These are phyloP conservation scores for Botrytis tulipae DNA, from an alignment of 2,329 filamentous ascomycete species.

Conservation along the genomic window DNA sequence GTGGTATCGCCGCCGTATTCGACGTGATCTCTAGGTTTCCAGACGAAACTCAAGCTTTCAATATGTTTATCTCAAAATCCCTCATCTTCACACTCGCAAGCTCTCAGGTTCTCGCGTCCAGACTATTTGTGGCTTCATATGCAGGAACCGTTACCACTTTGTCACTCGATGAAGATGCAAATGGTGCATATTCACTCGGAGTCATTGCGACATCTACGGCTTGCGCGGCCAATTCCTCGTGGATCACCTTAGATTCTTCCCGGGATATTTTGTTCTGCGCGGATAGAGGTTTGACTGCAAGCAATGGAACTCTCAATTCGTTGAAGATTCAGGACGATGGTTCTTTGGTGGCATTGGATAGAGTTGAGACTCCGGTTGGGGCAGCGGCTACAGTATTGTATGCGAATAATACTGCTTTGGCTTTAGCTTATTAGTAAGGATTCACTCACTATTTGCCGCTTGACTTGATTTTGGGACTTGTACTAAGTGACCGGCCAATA, in stretches of 20 bases:
- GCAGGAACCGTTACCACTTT: not conserved
- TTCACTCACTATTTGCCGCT: not conserved
- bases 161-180: not conserved
- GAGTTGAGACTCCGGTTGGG: not conserved
- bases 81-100: not conserved
- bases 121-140: slow-evolving; percentile 11
- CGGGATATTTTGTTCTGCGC: slow-evolving; percentile 4
- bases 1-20: not conserved
- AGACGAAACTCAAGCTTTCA: not conserved
- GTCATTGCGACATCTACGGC: not conserved
- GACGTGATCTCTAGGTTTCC: not conserved
- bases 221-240: slow-evolving; percentile 1
- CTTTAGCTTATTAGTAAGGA: slow-evolving; percentile 4
- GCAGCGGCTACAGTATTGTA: not conserved
- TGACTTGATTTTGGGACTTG: not conserved
- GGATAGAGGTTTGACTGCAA: not conserved
- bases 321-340: slow-evolving; percentile 4
- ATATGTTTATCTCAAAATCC: not conserved
- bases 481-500: not conserved
- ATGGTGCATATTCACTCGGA: not conserved
- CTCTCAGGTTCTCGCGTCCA: not conserved
- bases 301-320: slow-evolving; percentile 3
- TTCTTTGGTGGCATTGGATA: slow-evolving; percentile 5
- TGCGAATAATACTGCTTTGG: slow-evolving; percentile 4
- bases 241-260: not conserved